Percentiles rank a stretch among this genome's conserved stretches.
Evolutionary conservation across 2,329 filamentous ascomycete species (phyloP).

Genomic region (Eutypella sp.): DNA sequence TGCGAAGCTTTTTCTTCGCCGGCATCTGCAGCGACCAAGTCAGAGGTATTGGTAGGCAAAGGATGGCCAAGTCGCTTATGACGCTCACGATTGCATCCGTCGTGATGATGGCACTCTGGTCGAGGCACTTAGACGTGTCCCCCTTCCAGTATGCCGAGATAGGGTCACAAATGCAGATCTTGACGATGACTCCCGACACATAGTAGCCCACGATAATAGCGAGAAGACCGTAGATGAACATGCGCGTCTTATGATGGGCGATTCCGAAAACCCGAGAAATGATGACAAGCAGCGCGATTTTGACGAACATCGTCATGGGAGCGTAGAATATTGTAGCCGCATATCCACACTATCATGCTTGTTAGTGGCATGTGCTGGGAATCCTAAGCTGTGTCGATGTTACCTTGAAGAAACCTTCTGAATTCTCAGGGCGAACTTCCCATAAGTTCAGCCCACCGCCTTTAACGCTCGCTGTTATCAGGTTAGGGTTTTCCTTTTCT

Average conservation of each 20-base stretch:
- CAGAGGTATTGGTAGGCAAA: slow-evolving; percentile 26
- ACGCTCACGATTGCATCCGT: slow-evolving; percentile 28
- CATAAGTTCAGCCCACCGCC: slow-evolving; percentile 32
- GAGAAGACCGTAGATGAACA: slow-evolving; percentile 34
- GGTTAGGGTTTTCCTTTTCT: background rate
- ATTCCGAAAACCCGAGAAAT: slow-evolving; percentile 37
- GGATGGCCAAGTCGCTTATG: slow-evolving; percentile 26
- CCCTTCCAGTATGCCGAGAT: slow-evolving; percentile 36
- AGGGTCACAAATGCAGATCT: slow-evolving; percentile 37
- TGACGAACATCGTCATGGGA: slow-evolving; percentile 38
- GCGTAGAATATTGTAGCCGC: slow-evolving; percentile 40
- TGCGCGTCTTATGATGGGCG: slow-evolving; percentile 32
- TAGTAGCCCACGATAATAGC: slow-evolving; percentile 35
- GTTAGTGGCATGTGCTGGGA: background rate
- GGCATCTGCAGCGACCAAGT: slow-evolving; percentile 29
- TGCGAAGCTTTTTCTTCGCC: slow-evolving; percentile 22
- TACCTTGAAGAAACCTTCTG: slow-evolving; percentile 24
- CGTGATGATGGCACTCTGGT: slow-evolving; percentile 28
- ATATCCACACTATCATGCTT: slow-evolving; percentile 29
- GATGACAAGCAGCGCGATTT: slow-evolving; percentile 38
- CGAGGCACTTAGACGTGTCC: slow-evolving; percentile 25
- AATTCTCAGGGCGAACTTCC: slow-evolving; percentile 25
- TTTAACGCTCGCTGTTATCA: slow-evolving; percentile 17
- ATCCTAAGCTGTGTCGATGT: background rate
- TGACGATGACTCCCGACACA: slow-evolving; percentile 34